Percentiles rank a stretch among this genome's conserved stretches.
Evolutionary conservation across 345 rosid species (phyloP).

Genomic region (Combretum micranthum): DNA sequence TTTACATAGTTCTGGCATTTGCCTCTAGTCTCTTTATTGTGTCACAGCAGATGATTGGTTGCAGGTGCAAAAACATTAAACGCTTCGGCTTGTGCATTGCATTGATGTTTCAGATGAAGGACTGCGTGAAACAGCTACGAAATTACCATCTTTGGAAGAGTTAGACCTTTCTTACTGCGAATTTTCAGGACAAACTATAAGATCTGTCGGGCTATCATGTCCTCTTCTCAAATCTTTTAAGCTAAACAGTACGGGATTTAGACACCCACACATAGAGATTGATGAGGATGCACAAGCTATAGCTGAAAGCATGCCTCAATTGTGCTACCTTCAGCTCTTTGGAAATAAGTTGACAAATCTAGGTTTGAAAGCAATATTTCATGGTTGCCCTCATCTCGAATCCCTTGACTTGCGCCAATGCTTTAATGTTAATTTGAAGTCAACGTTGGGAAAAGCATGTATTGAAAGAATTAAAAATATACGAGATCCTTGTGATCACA

Average conservation of each 20-base stretch:
- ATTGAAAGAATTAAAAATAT: conserved; percentile 2
- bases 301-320: conserved; percentile 2
- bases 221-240: conserved; percentile 4
- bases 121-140: conserved; percentile 3
- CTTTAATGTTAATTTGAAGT: background rate
- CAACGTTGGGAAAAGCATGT: conserved; percentile 3
- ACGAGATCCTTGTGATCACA: background rate
- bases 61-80: background rate
- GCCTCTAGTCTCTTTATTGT: background rate
- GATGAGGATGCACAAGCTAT: conserved; percentile 4
- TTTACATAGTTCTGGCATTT: background rate
- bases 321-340: background rate
- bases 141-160: conserved; percentile 1
- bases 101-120: conserved; percentile 1
- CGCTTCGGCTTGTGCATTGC: conserved; percentile 4
- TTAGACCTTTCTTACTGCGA: background rate
- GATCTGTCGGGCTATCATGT: conserved; percentile 1
- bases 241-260: background rate
- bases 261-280: background rate
- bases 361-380: conserved; percentile 7
- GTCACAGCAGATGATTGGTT: background rate
- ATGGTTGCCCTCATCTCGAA: conserved; percentile 2
- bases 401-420: conserved; percentile 11
- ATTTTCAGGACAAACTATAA: conserved; percentile 2
- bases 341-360: conserved; percentile 6